A percentile compares a stretch with the other conserved stretches of the same genome.
phyloP scores from a whole-genome alignment of 768 basidiomycete genomes.

The Clathrus columnatus region DNA sequence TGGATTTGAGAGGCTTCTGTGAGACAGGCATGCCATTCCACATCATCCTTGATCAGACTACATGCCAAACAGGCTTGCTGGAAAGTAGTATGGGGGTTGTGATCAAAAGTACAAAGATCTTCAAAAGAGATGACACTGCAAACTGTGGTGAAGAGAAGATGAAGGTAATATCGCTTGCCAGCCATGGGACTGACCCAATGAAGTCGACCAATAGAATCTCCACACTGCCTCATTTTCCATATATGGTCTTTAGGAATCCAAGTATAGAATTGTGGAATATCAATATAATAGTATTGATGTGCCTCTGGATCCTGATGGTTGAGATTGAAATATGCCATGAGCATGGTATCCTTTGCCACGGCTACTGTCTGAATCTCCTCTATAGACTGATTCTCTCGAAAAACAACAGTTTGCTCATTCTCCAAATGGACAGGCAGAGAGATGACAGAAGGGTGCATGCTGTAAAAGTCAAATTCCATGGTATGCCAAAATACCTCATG shows the following conservation, averaged over 20 bases:
- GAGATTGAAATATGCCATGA: conserved; percentile 24
- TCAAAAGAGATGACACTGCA: conserved; percentile 26
- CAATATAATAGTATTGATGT: conserved; percentile 25
- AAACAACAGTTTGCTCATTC: conserved; percentile 29
- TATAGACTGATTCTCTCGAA: conserved; percentile 24
- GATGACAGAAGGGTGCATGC: conserved; percentile 28
- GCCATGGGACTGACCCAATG: conserved; percentile 27
- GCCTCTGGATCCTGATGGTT: conserved; percentile 18
- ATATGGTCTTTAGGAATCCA: conserved; percentile 16
- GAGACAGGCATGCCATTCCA: conserved; percentile 35
- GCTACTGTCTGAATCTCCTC: conserved; percentile 11
- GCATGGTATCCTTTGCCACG: conserved; percentile 19
- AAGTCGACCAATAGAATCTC: conserved; percentile 32
- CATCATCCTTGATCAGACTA: conserved; percentile 35
- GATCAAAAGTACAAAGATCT: conserved; percentile 15
- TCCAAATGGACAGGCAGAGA: conserved; percentile 36
- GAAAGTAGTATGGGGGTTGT: conserved; percentile 21
- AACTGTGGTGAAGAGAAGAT: conserved; percentile 29
- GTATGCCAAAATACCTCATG: conserved; percentile 31
- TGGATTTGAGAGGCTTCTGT: conserved; percentile 32
- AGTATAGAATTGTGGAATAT: conserved; percentile 28
- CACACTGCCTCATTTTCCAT: conserved; percentile 25
- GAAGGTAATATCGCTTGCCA: conserved; percentile 29
- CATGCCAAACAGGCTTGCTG: conserved; percentile 32
- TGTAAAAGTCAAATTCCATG: conserved; percentile 25